Base-by-base conservation (phyloP, 139 green algal species). In the Monoraphidium neglectum region DNA sequence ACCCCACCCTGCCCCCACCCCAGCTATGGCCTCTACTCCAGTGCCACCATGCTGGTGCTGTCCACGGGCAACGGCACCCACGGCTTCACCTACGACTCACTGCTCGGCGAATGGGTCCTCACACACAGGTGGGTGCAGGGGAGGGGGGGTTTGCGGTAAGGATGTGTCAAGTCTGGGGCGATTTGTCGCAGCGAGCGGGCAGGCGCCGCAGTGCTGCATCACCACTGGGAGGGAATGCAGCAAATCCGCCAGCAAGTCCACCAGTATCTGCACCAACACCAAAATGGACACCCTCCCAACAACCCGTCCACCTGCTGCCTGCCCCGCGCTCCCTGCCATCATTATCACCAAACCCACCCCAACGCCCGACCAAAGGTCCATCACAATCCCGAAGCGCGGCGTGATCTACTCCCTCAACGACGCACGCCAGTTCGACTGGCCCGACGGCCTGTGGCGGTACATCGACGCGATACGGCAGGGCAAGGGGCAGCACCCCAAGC, bases 321-420 rank as follows among this genome's bases (percentile, higher is more conserved):
- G n/a, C n/a, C n/a, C n/a, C n/a, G n/a, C n/a, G n/a, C n/a, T n/a
- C n/a, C n/a, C n/a, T n/a, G n/a, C n/a, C n/a, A n/a, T n/a, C n/a
- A n/a, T n/a, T n/a, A n/a, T n/a, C n/a, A n/a, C n/a, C n/a, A n/a
- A n/a, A n/a, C n/a, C n/a, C n/a, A n/a, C n/a, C n/a, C n/a, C n/a
- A n/a, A n/a, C n/a, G n/a, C n/a, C 43, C 43, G 8, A 51, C 43
- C 43, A 8, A 8, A 51, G 43, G 12, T 51, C 90, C 86, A 90
- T 97, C 62, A 78, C 59, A 2, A 87, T 93, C 8, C 90, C 88
- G 0, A 1, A 70, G 6, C 66, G 88, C 36, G 90, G 90, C 1
- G 86, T 93, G 83, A 91, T 92, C 69, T 95, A 95, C 82, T 90
- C 80, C 2, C 53, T 95, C 18, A 95, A 95, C 77, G 91, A 95